Evolutionary conservation across 257 asterid species (phyloP).

Genomic region (Salvia splendens): DNA sequence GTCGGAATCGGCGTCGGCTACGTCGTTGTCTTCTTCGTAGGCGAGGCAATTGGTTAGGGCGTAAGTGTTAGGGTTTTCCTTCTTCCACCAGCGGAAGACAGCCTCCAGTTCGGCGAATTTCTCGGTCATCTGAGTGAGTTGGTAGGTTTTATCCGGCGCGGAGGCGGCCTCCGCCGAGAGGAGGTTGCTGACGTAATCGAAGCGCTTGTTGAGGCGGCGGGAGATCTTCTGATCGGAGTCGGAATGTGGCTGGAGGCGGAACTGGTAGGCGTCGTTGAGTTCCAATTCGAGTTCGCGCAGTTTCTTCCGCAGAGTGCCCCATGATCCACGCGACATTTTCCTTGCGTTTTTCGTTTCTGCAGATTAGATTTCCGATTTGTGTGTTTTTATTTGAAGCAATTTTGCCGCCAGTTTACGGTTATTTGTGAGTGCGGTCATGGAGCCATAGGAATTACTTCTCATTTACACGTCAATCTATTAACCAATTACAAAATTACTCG

Average conservation of each 20-base stretch:
- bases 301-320: constrained; percentile 38
- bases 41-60: neutral
- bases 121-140: neutral
- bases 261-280: constrained; percentile 22
- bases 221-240: constrained; percentile 4
- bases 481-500: no score
- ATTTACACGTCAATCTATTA: no score
- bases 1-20: neutral
- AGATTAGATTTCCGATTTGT: no score
- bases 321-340: constrained; percentile 36
- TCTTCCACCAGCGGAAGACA: constrained; percentile 22
- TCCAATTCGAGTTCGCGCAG: constrained; percentile 43
- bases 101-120: constrained; percentile 26
- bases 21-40: neutral
- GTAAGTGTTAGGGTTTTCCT: neutral
- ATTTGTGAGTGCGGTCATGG: neutral
- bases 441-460: no score
- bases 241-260: constrained; percentile 25
- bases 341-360: no score
- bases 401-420: neutral
- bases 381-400: neutral
- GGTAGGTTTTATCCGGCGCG: constrained; percentile 7
- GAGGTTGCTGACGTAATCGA: constrained; percentile 27
- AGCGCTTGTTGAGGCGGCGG: constrained; percentile 6
- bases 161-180: constrained; percentile 21